Evolutionary conservation across 257 asterid genomes (phyloP).

Genomic region (Nicotiana benthamiana): DNA sequence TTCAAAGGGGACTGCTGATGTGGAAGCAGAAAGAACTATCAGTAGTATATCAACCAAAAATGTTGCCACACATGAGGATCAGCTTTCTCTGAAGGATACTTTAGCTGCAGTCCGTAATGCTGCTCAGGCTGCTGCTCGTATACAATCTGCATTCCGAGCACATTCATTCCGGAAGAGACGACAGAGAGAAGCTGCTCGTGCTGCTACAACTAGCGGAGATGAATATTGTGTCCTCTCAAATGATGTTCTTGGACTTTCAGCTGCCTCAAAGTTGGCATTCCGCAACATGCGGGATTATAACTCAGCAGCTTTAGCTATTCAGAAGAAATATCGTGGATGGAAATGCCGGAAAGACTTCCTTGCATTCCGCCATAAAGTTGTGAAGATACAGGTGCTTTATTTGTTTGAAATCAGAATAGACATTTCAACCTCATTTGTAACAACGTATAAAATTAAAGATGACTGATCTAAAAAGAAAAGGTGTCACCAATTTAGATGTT

Average conservation of each 20-base stretch:
- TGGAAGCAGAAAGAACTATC: constrained; percentile 70
- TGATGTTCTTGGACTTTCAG: constrained; percentile 49
- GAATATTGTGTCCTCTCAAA: constrained; percentile 31
- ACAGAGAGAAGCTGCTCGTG: constrained; percentile 34
- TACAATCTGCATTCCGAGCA: constrained; percentile 95
- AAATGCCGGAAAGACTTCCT: constrained; percentile 85
- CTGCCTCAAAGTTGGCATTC: constrained; percentile 59
- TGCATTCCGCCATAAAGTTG: constrained; percentile 79
- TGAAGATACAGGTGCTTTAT: constrained; percentile 77
- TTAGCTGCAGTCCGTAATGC: constrained; percentile 87
- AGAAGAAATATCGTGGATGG: constrained; percentile 87
- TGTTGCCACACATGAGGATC: constrained; percentile 45
- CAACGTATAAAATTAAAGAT: neutral
- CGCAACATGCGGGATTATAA: constrained; percentile 48
- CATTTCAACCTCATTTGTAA: neutral
- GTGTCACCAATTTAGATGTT: neutral
- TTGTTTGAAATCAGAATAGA: neutral
- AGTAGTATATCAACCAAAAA: constrained; percentile 32
- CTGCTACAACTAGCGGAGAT: constrained; percentile 32
- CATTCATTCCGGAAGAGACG: constrained; percentile 86
- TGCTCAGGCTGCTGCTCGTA: constrained; percentile 92
- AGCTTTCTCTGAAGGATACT: constrained; percentile 57
- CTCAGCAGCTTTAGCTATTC: constrained; percentile 83
- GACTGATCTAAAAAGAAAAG: neutral
- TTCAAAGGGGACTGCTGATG: constrained; percentile 66